These are phyloP conservation scores for Thermothielavioides terrestris DNA, from an alignment of 495 filamentous ascomycete species.

Conservation along the genomic window DNA sequence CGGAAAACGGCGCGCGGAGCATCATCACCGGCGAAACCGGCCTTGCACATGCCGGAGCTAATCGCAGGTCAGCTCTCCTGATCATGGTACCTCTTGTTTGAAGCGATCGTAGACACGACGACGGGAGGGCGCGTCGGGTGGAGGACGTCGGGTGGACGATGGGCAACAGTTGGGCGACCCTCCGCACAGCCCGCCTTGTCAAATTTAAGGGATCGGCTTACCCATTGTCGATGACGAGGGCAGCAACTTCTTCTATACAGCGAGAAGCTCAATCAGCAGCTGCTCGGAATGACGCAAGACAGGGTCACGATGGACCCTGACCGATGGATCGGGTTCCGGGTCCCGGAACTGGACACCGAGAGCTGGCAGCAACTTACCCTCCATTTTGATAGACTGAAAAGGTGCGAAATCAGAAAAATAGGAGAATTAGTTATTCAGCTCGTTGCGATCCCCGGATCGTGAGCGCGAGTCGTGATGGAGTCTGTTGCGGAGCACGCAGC, in stretches of 20 bases:
- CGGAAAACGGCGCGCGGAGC: constrained; percentile 99
- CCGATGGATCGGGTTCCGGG: constrained; percentile 2
- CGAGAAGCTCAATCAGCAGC: constrained; percentile 45
- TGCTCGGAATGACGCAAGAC: constrained; percentile 7
- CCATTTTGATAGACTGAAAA: constrained; percentile 45
- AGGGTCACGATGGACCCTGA: neutral
- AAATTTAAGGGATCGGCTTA: constrained; percentile 50
- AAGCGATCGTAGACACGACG: constrained; percentile 3
- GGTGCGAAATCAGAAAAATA: constrained; percentile 27
- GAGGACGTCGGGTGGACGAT: no score
- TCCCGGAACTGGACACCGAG: neutral
- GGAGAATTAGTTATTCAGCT: constrained; percentile 29
- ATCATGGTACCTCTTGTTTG: constrained; percentile 8
- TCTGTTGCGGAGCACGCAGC: constrained; percentile 29
- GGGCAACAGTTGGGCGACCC: no score
- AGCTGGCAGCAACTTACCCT: constrained; percentile 33
- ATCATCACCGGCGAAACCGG: constrained; percentile 99
- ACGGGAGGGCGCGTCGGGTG: neutral
- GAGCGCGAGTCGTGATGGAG: constrained; percentile 31
- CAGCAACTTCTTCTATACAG: constrained; percentile 93
- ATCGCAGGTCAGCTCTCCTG: constrained; percentile 40
- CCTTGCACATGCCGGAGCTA: constrained; percentile 99
- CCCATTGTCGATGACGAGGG: constrained; percentile 99
- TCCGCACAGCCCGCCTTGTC: no score
- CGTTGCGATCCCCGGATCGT: constrained; percentile 39